Base-by-base conservation (phyloP, 352 stramenopile genomes). In the Phytophthora foliorum region DNA sequence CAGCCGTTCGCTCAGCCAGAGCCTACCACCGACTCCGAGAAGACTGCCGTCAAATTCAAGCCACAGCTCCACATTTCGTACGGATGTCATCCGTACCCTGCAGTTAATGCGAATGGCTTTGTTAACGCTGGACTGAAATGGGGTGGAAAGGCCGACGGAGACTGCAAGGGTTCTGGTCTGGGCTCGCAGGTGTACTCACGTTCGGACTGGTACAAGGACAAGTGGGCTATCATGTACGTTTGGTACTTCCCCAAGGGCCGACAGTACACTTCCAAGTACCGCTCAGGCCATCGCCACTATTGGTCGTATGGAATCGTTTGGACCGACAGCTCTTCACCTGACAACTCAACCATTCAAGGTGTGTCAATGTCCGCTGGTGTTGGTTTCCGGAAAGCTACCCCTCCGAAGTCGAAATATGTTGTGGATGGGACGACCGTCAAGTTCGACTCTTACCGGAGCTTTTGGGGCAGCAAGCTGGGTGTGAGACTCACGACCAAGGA, bases 121-220 rank as follows among this genome's bases (percentile, higher is more conserved):
- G 51, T 64, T 21, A 64, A 45, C 21, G 62, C 9, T 13, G 62
- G 54, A 21, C 44, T 69, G 19, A 58, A 61, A 27, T 64, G 51
- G 49, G 4, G 31, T 19, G 61, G 61, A 1, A 49, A 34, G 14
- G 41, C 54, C 9, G 66, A 68, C 29, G 71, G 55, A 11, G 44
- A 66, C 2, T 77, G 69, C 63, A 69, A 60, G 34, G 57, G 54
- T 6, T 61, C 69, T 44, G 24, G 4, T 4, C 42, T 59, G 39
- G 69, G 69, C 10, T 67, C 69, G 1, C 57, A 77, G 34, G 54
- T 77, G 22, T 77, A 77, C 57, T 66, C 63, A 6, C 68, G 68
- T 4, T 60, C 68, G 2, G 39, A 31, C 8, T 59, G 32, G 45
- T 76, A 66, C 64, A 59, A 74, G 22, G 69, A 53, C 32, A 62